Base-by-base conservation (phyloP, 768 basidiomycete genomes). In the Trametes elegans region DNA sequence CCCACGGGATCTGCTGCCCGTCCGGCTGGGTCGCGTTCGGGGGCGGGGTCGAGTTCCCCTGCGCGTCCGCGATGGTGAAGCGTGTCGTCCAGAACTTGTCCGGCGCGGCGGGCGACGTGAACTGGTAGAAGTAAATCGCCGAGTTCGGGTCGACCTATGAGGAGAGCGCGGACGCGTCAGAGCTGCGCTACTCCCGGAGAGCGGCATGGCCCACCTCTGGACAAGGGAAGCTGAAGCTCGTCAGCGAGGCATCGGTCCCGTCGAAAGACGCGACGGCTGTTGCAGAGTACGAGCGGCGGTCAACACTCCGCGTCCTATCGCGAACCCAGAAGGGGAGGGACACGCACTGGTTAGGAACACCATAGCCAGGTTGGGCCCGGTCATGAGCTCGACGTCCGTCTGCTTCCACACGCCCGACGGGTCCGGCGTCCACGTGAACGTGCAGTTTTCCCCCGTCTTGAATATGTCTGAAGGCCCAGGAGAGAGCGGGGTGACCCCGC, bases 81-180 rank as follows among this genome's bases (percentile, higher is more conserved):
- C 52, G 53, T 49, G 48, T 45, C 7, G 62, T 58, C 57, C 57
- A 58, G 29, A 35, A 18, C n/a, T 23, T 8, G 16, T 14, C 42
- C 34, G 21, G 18, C 13, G 47, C 52, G 23, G 47, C 47, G 0
- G 78, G 70, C 1, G 82, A 70, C 13, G 80, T 74, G 76, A 89
- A 92, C 64, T 92, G 88, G 70, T 89, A 90, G 75, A 93, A 93
- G 74, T 91, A 92, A 61, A 92, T 83, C 32, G 82, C 66, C 1
- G 90, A 76, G 69, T 87, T 75, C n/a, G 81, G 79, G 18, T 71
- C 72, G 34, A 91, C 87, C 84, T 87, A 62, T 45, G n/a, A n/a
- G n/a, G n/a, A n/a, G n/a, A n/a, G 36, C 48, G 2, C 47, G 49
- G 18, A 32, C 27, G 23, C n/a, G 36, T 16, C 32, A 49, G 9